These are phyloP conservation scores for Neurospora sublineolata DNA, from an alignment of 495 filamentous ascomycete genomes.

Conservation along the genomic window DNA sequence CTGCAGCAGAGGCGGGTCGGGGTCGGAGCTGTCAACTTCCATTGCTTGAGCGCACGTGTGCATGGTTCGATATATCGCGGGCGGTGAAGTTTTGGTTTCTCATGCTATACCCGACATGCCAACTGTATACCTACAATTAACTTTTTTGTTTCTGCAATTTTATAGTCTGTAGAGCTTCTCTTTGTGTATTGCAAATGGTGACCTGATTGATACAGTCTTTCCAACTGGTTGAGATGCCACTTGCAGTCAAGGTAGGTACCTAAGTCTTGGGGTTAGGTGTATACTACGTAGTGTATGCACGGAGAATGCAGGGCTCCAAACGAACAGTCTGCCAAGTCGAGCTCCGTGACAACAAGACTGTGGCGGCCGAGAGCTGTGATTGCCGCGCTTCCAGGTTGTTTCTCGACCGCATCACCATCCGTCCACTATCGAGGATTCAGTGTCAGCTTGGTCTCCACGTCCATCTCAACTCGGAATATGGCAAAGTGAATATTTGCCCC, in stretches of 20 bases:
- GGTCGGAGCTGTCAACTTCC: background rate
- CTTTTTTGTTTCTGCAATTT: background rate
- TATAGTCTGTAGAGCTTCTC: background rate
- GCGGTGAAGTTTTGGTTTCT: background rate
- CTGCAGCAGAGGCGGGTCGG: background rate
- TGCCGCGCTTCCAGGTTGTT: background rate
- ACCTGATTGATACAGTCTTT: background rate
- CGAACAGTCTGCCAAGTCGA: background rate
- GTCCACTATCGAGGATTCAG: background rate
- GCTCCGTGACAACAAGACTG: background rate
- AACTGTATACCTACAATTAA: background rate
- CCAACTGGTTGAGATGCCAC: background rate
- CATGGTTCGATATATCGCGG: background rate
- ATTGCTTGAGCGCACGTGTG: background rate
- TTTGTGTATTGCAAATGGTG: background rate
- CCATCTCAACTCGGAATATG: background rate
- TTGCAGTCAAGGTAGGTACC: background rate
- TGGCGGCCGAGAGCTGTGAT: background rate
- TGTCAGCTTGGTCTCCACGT: background rate
- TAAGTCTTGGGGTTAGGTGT: background rate
- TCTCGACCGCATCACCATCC: background rate
- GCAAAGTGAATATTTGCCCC: background rate
- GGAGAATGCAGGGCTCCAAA: background rate
- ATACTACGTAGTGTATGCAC: background rate
- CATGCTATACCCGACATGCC: background rate